Percentiles rank a stretch among this genome's conserved stretches.
Conservation (phyloP, 129 eudicot genomes). For the Sambucus nigra region DNA sequence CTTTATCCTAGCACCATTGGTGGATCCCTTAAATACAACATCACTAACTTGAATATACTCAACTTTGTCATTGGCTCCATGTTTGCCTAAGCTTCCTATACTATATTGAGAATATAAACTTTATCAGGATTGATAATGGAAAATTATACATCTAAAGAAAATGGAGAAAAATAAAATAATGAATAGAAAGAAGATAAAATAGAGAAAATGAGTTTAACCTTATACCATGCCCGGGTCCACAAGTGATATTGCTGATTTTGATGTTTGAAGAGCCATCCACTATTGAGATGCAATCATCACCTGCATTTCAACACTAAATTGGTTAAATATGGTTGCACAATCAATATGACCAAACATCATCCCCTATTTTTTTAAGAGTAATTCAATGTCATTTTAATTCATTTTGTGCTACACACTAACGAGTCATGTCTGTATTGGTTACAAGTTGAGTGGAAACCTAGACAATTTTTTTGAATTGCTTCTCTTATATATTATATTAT, state of each 20-base stretch:
- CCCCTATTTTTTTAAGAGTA: too few relatives aligned
- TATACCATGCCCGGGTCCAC: conserved; percentile 47
- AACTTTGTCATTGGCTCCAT: conserved; percentile 28
- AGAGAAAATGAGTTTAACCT: conserved; percentile 13
- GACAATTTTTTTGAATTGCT: too few relatives aligned
- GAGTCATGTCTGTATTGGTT: too few relatives aligned
- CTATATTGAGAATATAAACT: not conserved
- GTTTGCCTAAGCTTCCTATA: conserved; percentile 32
- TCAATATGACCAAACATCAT: too few relatives aligned
- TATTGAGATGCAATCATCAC: conserved; percentile 44
- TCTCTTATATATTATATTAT: too few relatives aligned
- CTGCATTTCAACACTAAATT: conserved; percentile 10
- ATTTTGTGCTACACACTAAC: too few relatives aligned
- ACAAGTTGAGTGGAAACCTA: too few relatives aligned
- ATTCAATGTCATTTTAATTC: too few relatives aligned
- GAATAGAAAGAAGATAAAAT: not conserved
- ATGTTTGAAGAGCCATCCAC: conserved; percentile 11
- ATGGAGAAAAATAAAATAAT: not conserved
- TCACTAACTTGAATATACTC: conserved; percentile 19
- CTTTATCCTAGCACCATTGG: conserved; percentile 36
- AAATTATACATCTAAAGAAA: not conserved
- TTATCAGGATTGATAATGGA: not conserved
- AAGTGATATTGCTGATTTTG: conserved; percentile 11
- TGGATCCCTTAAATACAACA: conserved; percentile 14
- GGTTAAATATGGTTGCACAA: not conserved